Percentiles rank a stretch among this genome's conserved stretches.
These are phyloP conservation scores for Phytophthora rubi DNA, from an alignment of 352 stramenopile genomes.

Conservation along the genomic window DNA sequence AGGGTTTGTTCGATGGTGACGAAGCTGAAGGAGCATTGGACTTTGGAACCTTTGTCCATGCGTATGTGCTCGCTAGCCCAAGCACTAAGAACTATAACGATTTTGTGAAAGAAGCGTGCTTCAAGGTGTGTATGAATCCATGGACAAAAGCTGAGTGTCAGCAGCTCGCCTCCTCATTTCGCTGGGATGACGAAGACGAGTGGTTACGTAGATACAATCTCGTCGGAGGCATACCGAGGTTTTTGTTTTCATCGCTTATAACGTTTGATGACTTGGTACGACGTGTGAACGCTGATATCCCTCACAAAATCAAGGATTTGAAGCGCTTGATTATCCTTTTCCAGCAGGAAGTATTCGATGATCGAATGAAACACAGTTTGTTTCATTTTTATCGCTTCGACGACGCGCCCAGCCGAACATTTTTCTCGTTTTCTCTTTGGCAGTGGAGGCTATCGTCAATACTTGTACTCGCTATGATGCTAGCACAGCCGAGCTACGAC, in stretches of 20 bases:
- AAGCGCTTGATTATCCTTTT: too few species aligned
- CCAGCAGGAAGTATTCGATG: too few species aligned
- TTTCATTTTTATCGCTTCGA: too few species aligned
- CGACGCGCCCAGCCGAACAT: too few species aligned
- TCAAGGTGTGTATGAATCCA: slow-evolving; percentile 40
- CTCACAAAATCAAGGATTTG: background rate
- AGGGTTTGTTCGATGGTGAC: slow-evolving; percentile 25
- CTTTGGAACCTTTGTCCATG: background rate
- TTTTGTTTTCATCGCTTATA: slow-evolving; percentile 26
- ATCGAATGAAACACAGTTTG: too few species aligned
- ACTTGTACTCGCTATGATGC: too few species aligned
- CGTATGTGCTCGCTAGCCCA: slow-evolving; percentile 35
- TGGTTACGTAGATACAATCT: slow-evolving; percentile 33
- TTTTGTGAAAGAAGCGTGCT: slow-evolving; percentile 32
- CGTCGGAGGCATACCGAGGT: slow-evolving; percentile 35
- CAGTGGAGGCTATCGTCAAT: too few species aligned
- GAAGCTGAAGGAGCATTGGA: slow-evolving; percentile 6
- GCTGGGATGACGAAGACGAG: slow-evolving; percentile 26
- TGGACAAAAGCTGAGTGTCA: slow-evolving; percentile 37
- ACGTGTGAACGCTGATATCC: slow-evolving; percentile 3
- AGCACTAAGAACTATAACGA: slow-evolving; percentile 27
- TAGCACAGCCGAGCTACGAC: too few species aligned
- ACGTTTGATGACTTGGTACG: slow-evolving; percentile 17
- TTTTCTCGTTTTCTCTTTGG: too few species aligned
- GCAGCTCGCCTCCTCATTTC: slow-evolving; percentile 17